phyloP scores from a whole-genome alignment of 2,329 filamentous ascomycete species.

The Talaromyces sp. region DNA sequence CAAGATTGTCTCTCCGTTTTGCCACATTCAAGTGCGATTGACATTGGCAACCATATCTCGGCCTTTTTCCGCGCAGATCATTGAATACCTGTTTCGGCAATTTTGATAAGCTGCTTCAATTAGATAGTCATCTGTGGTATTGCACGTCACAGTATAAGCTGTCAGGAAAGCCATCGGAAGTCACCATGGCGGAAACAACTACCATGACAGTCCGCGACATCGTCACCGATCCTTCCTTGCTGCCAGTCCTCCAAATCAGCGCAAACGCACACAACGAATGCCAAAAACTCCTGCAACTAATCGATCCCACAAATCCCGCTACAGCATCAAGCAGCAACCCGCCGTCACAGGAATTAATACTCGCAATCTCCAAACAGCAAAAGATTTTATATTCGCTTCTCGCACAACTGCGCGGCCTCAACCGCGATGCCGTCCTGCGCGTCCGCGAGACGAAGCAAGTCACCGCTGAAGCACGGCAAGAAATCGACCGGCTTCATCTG shows the following conservation, averaged over 20 bases:
- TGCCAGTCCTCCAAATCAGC: constrained; percentile 68
- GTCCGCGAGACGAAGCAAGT: constrained; percentile 81
- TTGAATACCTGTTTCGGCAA: not conserved
- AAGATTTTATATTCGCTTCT: constrained; percentile 77
- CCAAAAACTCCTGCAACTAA: constrained; percentile 55
- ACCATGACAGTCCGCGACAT: constrained; percentile 57
- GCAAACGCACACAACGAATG: constrained; percentile 70
- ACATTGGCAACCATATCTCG: not conserved
- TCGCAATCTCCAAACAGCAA: constrained; percentile 69
- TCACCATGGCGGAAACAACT: constrained; percentile 14
- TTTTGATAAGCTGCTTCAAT: not conserved
- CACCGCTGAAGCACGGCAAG: constrained; percentile 82
- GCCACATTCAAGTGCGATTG: not conserved
- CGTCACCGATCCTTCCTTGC: constrained; percentile 63
- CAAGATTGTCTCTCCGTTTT: not conserved
- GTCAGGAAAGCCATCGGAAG: not conserved
- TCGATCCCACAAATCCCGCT: constrained; percentile 43
- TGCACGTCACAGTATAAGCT: not conserved
- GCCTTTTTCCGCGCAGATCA: not conserved
- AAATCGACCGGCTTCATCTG: constrained; percentile 87
- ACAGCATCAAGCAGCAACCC: constrained; percentile 35
- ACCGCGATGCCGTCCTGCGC: constrained; percentile 74
- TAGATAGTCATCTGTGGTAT: not conserved
- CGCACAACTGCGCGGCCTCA: constrained; percentile 74
- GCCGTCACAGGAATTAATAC: constrained; percentile 48